phyloP scores from a whole-genome alignment of 306 rosid genomes.

The Vigna nakashimae region DNA sequence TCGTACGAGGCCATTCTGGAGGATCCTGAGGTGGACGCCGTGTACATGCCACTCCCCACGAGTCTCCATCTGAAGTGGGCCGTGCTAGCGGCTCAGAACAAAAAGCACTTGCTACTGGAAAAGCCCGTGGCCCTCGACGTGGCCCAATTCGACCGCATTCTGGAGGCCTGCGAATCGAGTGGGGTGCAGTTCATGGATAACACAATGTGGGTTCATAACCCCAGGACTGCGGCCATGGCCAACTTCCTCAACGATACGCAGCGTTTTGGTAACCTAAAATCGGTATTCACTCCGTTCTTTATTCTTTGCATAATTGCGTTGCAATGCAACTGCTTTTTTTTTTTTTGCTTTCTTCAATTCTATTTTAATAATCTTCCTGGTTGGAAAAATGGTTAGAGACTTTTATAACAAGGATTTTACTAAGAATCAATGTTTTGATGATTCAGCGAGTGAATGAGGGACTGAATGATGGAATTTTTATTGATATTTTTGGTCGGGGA shows the following conservation, averaged over 20 bases:
- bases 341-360: neutral
- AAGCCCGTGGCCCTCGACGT: conserved; percentile 83
- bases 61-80: conserved; percentile 79
- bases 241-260: conserved; percentile 57
- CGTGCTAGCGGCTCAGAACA: conserved; percentile 71
- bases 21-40: conserved; percentile 77
- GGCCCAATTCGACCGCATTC: conserved; percentile 64
- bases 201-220: conserved; percentile 91
- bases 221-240: conserved; percentile 69
- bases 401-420: neutral
- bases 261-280: conserved; percentile 74
- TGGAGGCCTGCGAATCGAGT: conserved; percentile 67
- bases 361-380: neutral
- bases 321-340: neutral
- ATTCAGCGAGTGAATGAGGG: no score
- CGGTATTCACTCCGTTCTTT: conserved; percentile 48
- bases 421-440: no score
- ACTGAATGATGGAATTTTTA: no score
- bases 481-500: neutral
- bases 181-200: conserved; percentile 94
- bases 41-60: conserved; percentile 84
- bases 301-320: neutral
- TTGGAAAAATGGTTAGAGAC: neutral
- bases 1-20: conserved; percentile 75
- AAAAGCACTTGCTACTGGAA: conserved; percentile 83